phyloP scores from a whole-genome alignment of 1,284 basidiomycete species.

The Cutaneotrichosporon arboriforme region DNA sequence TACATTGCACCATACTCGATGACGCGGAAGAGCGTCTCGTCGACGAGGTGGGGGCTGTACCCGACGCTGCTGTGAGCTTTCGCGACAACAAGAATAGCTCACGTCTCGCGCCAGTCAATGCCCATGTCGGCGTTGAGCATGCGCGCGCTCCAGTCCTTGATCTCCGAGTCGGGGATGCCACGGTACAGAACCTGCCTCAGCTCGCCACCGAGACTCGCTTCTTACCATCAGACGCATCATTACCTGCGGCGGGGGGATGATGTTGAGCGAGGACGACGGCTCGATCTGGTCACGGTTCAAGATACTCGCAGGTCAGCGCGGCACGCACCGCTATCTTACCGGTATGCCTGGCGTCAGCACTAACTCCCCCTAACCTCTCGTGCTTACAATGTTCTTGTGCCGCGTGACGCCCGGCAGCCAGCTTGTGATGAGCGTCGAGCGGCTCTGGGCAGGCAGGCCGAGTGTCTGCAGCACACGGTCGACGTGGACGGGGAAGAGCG shows the following conservation, averaged over 20 bases:
- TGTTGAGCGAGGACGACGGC: conserved; percentile 23
- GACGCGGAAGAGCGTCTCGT: conserved; percentile 40
- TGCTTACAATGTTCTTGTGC: conserved; percentile 41
- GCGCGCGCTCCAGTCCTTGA: conserved; percentile 36
- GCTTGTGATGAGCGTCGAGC: conserved; percentile 38
- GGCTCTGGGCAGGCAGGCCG: conserved; percentile 36
- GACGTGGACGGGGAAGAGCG: conserved; percentile 41
- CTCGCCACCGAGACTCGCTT: background rate
- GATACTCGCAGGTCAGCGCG: conserved; percentile 22
- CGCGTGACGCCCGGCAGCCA: conserved; percentile 39
- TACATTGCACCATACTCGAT: conserved; percentile 46
- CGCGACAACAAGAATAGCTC: conserved; percentile 12
- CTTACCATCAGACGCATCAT: conserved; percentile 38
- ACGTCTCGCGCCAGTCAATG: conserved; percentile 40
- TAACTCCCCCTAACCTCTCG: background rate
- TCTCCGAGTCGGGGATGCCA: conserved; percentile 34
- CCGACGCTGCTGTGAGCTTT: conserved; percentile 25
- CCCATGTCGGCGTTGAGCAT: conserved; percentile 36
- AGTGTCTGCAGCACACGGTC: conserved; percentile 35
- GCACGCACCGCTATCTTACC: conserved; percentile 9
- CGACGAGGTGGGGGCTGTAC: conserved; percentile 27
- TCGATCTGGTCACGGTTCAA: conserved; percentile 33
- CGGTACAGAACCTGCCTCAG: conserved; percentile 36
- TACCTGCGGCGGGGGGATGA: conserved; percentile 38
- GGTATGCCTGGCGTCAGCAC: conserved; percentile 25